Evolutionary conservation across 1,284 basidiomycete species (phyloP), one percentile per base, ranked within the genome.

Genomic region (Malassezia obtusa): DNA sequence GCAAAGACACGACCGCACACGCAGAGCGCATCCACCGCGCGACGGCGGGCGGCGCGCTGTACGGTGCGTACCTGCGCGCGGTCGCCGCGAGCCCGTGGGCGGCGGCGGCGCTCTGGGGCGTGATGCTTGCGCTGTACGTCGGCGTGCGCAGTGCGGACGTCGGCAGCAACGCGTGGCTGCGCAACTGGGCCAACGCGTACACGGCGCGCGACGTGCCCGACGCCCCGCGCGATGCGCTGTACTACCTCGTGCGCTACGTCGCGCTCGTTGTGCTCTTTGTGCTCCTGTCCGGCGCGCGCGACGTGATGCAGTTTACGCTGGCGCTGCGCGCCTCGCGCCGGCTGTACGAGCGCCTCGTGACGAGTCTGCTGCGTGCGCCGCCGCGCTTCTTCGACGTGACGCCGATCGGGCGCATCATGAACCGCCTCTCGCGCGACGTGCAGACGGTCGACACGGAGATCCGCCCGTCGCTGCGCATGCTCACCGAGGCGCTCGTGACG

Each of bases 321-420:
- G 63, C 71, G 45, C 54, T 73, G 26, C 54, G 54, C 1, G 62
- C 69, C 5, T 72, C 71, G 4, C 50, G 61, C 17, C 44, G 49
- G n/a, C 54, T 74, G 57, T 72, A 73, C 40, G 45, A 57, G 21
- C 57, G 76, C 35, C 80, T 98, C 43, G 79, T 96, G 35, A 84
- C 89, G 71, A 77, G 84, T 0, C 84, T 96, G 9, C 77, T 98
- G 1, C 89, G 90, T 64, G 89, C 91, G 1, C 83, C 49, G 46
- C 70, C 68, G 22, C 62, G 63, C 9, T 72, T 67, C 59, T 72
- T 69, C 24, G 70, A 72, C 45, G 57, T 63, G 25, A 71, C 71
- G 22, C 71, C 70, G 14, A 63, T 71, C 21, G 71, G 73, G 6
- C 60, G 71, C 12, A 69, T 75, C 49, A 69, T 75, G 62, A 74